A percentile compares a stretch with the other conserved stretches of the same genome.
Conservation (phyloP, 108 stramenopile genomes). For the Chaetoceros muelleri region DNA sequence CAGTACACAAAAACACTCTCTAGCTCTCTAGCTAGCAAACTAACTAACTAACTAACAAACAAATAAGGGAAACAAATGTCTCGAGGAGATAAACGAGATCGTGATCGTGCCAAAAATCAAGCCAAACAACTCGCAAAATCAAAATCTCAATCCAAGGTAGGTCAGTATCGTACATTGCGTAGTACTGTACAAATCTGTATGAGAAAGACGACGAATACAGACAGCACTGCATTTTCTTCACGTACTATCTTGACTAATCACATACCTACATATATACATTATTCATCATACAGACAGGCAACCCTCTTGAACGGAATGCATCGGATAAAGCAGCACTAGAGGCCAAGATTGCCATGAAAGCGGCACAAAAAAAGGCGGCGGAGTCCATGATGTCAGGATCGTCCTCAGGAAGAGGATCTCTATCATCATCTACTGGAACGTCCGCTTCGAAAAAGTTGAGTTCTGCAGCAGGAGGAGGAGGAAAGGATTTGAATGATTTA, state of each 20-base stretch:
- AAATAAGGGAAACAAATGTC: slow-evolving; percentile 38
- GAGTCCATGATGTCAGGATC: slow-evolving; percentile 23
- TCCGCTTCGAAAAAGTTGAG: too few species aligned
- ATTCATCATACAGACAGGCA: slow-evolving; percentile 34
- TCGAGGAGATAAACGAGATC: slow-evolving; percentile 70
- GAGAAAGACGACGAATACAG: neutral
- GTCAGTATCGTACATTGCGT: neutral
- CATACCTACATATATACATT: neutral
- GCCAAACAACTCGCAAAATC: slow-evolving; percentile 28
- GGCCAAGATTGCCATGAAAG: slow-evolving; percentile 66
- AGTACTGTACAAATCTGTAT: neutral
- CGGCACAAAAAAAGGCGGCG: slow-evolving; percentile 34
- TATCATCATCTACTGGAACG: too few species aligned
- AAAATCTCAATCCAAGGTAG: slow-evolving; percentile 34
- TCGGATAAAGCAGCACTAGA: slow-evolving; percentile 55
- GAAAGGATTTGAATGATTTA: slow-evolving; percentile 44
- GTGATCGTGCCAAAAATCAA: slow-evolving; percentile 68
- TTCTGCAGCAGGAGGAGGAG: slow-evolving; percentile 38
- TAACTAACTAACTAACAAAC: too few species aligned
- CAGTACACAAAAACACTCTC: too few species aligned
- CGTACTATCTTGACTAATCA: slow-evolving; percentile 1
- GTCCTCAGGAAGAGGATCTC: slow-evolving; percentile 13
- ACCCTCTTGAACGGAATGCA: slow-evolving; percentile 48
- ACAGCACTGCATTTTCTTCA: neutral
- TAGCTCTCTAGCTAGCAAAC: too few species aligned